phyloP scores from a whole-genome alignment of 2,329 filamentous ascomycete species.

The Chaetomiaceae sp. region DNA sequence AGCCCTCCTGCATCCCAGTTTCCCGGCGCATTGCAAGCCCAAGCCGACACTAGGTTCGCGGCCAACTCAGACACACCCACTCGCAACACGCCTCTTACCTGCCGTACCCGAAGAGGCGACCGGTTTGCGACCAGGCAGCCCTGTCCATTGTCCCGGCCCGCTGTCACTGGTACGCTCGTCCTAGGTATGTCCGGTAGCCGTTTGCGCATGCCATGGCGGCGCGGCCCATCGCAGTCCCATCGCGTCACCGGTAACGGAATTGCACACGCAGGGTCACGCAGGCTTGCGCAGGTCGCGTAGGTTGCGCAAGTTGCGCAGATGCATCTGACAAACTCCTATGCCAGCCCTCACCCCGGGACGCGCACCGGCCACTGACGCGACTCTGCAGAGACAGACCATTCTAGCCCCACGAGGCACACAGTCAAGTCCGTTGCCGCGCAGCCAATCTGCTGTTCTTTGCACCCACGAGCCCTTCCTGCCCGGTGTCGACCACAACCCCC shows the following conservation, averaged over 20 bases:
- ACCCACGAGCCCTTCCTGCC: conserved; percentile 19
- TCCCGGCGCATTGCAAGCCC: conserved; percentile 23
- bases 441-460: conserved; percentile 25
- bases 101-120: background rate
- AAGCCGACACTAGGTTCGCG: conserved; percentile 18
- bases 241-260: conserved; percentile 15
- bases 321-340: conserved; percentile 7
- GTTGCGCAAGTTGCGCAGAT: too few relatives aligned
- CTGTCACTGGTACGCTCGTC: conserved; percentile 10
- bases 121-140: conserved; percentile 3
- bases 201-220: conserved; percentile 11
- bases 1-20: conserved; percentile 24
- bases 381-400: too few relatives aligned
- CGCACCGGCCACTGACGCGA: conserved; percentile 33
- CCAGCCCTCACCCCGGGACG: conserved; percentile 8
- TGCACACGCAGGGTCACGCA: conserved; percentile 6
- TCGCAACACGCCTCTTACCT: conserved; percentile 4
- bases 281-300: too few relatives aligned
- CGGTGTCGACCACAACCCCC: conserved; percentile 22
- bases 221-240: conserved; percentile 11
- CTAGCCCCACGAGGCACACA: conserved; percentile 25
- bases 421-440: conserved; percentile 22
- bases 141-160: conserved; percentile 5
- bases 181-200: conserved; percentile 17
- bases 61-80: conserved; percentile 26